A percentile compares a stretch with the other conserved stretches of the same genome.
Evolutionary conservation across 306 rosid genomes (phyloP).

Genomic region (Inga leiocalycina): DNA sequence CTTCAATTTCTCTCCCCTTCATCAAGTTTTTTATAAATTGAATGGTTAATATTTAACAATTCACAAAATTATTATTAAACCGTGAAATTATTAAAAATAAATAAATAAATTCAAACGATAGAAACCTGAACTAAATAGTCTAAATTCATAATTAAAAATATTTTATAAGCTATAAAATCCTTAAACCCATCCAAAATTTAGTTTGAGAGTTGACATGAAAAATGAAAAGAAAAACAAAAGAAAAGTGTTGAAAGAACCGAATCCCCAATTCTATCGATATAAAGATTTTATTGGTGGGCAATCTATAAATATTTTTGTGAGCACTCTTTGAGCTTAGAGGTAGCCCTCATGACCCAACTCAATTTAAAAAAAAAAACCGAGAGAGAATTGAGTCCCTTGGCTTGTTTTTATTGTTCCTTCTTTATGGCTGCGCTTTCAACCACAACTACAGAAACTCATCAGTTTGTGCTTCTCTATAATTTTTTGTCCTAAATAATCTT

Average conservation of each 20-base stretch:
- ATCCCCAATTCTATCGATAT: too few species aligned
- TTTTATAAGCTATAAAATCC: too few species aligned
- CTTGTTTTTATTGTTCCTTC: neutral
- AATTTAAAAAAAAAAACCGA: too few species aligned
- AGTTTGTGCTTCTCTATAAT: neutral
- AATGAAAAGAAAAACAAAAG: too few species aligned
- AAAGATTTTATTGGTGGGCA: fast-evolving
- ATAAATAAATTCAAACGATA: too few species aligned
- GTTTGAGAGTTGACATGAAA: neutral
- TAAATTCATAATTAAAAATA: too few species aligned
- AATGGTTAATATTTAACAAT: too few species aligned
- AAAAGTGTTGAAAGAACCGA: neutral
- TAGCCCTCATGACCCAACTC: fast-evolving
- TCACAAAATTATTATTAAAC: too few species aligned
- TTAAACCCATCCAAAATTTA: too few species aligned
- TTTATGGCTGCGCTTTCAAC: neutral
- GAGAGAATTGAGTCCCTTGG: neutral
- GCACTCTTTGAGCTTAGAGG: too few species aligned
- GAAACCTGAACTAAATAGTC: neutral
- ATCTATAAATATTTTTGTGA: too few species aligned
- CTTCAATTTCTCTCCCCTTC: neutral
- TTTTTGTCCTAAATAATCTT: neutral
- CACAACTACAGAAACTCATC: neutral
- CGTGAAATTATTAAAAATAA: too few species aligned
- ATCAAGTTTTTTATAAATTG: neutral